phyloP scores from a whole-genome alignment of 169 alveolate species.

The Plasmodium malariae region DNA sequence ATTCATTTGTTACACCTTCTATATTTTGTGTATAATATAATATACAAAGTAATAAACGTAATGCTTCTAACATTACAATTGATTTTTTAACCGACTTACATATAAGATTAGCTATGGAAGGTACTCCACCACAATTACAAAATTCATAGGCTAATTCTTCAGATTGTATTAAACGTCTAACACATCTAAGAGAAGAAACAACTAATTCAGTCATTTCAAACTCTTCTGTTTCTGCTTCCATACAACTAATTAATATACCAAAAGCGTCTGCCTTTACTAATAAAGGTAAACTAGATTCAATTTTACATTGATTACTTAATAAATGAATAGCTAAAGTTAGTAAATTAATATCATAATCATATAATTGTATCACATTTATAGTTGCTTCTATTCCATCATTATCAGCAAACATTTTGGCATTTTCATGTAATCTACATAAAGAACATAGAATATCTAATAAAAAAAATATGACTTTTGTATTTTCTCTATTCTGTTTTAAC shows the following conservation, averaged over 20 bases:
- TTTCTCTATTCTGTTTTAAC: constrained; percentile 86
- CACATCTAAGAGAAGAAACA: constrained; percentile 89
- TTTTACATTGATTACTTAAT: constrained; percentile 87
- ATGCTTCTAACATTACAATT: constrained; percentile 90
- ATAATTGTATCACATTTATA: constrained; percentile 85
- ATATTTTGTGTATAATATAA: constrained; percentile 81
- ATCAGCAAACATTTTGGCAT: constrained; percentile 85
- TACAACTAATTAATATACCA: constrained; percentile 86
- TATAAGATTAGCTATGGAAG: constrained; percentile 85
- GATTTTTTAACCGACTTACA: constrained; percentile 89
- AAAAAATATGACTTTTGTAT: constrained; percentile 87
- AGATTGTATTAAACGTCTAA: constrained; percentile 88
- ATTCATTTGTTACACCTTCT: constrained; percentile 84
- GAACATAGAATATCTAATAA: constrained; percentile 89
- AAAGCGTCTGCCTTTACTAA: constrained; percentile 90
- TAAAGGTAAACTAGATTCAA: constrained; percentile 86
- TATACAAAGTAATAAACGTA: constrained; percentile 87
- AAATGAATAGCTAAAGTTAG: constrained; percentile 90
- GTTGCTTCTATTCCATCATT: constrained; percentile 88
- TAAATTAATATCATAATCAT: constrained; percentile 89
- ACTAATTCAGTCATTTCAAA: constrained; percentile 88
- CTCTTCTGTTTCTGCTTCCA: constrained; percentile 87
- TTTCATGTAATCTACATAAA: constrained; percentile 88
- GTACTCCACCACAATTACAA: constrained; percentile 92
- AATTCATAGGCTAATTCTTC: constrained; percentile 91